Base-by-base conservation (phyloP, 176 grass and related monocot genomes). In the Hyparrhenia diplandra region DNA sequence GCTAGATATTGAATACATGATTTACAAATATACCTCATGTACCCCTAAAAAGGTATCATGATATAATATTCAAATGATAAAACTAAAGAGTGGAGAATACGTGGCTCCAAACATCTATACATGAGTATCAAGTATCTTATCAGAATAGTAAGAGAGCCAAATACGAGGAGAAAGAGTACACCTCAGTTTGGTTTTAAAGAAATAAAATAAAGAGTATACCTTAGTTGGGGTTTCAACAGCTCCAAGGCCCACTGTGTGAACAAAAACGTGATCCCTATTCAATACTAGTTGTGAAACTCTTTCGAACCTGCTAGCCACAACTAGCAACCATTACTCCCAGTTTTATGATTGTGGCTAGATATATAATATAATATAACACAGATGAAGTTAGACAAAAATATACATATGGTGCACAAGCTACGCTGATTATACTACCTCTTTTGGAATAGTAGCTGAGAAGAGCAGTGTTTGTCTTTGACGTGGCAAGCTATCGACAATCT, bases 401-500 rank as follows among this genome's bases (percentile, higher is more conserved):
- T 46, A 9, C 17, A 20, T 28, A 20, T 42, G 68, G 36, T 55
- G 29, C 7, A 4, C 21, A 1, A 9, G 10, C 8, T 25, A 11
- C 68, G 72, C 57, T 83, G 52, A 63, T 76, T 54, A 35, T 29
- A 78, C 29, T 91, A 98, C 95, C 95, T 98, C 95, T 87, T 91
- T 98, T 71, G 95, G 95, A 67, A 94, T 71, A 80, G 92, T 98
- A 68, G 95, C 95, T 73, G 95, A 91, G 83, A 94, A 94, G 55
- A 94, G 65, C 76, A 98, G 67, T 14, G 95, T 93, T 75, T 94
- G 95, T 58, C 92, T 92, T 81, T 94, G 88, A 29, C 90, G 95
- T 84, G 95, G 95, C 84, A 94, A 86, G 75, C 90, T 89, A 92
- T 98, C 95, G 86, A 91, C 95, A 64, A 98, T 91, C 81, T 98